Base-by-base conservation (phyloP, 306 rosid genomes). In the Gastrolobium bilobum region DNA sequence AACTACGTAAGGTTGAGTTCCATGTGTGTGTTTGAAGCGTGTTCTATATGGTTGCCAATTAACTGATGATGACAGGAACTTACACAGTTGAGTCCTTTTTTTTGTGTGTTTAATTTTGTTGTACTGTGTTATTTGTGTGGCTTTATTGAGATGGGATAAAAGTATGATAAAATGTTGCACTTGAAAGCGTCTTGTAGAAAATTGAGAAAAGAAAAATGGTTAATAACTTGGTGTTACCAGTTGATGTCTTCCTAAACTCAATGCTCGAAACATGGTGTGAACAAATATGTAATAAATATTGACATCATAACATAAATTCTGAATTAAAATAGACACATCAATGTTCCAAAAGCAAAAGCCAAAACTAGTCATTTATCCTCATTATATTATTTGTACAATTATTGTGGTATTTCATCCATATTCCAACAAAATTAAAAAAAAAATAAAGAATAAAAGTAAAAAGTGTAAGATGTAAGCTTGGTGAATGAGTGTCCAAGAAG, bases 101-200 rank as follows among this genome's bases (percentile, higher is more conserved):
- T 31, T 10, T 20, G 0, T 20, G 76, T 50, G 26, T 59, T 68
- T 46, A 38, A 20, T 38, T 64, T 38, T 66, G 7, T 29, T 54
- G 73, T 15, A 43, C 11, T 71, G 26, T 53, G 34, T 52, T 52
- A 20, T 78, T 40, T 52, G 4, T 76, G 37, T 40, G 13, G 56
- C 30, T 43, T 3, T 44, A 42, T 35, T 14, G 3, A 8, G 10
- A 63, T 8, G 44, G 10, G 42, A 38, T 14, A 38, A 33, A 63
- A 35, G 8, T 76, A 61, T 35, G 71, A 10, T 74, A 10, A 64
- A 34, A 77, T 58, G 11, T 58, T 57, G 65, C 4, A 33, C 11
- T 13, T 7, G 75, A 9, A 15, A 68, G 20, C 30, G 10, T 42
- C 34, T 38, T 9, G 29, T 31, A 7, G 50, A 15, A 5, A 64